phyloP scores from a whole-genome alignment of 257 asterid genomes.

The Striga asiatica region DNA sequence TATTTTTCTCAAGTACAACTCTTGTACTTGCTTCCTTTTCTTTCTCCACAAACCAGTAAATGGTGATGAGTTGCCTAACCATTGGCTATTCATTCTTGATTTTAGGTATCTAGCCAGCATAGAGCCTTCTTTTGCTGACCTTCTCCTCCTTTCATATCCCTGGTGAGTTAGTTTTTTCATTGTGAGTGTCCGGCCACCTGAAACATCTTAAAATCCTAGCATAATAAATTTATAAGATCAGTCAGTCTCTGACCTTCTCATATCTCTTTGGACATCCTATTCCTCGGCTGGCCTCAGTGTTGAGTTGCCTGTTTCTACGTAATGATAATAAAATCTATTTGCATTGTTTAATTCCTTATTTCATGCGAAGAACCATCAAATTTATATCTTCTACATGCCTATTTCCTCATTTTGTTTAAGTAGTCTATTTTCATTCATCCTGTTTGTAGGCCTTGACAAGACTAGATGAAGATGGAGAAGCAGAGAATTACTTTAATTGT shows the following conservation, averaged over 20 bases:
- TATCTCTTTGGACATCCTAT: not conserved
- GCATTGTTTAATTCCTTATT: conserved; percentile 14
- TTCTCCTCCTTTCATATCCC: conserved; percentile 34
- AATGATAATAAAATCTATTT: not conserved
- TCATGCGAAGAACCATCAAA: conserved; percentile 7
- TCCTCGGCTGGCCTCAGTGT: not conserved
- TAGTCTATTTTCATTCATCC: conserved; percentile 40
- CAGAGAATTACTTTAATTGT: conserved; percentile 30
- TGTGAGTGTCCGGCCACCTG: conserved; percentile 10
- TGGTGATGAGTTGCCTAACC: conserved; percentile 45
- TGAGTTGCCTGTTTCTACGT: conserved; percentile 14
- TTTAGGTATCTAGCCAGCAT: conserved; percentile 91
- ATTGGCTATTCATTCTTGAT: conserved; percentile 47
- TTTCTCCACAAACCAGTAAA: conserved; percentile 13
- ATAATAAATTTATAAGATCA: conserved; percentile 4
- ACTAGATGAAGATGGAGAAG: conserved; percentile 82
- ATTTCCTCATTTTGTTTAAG: conserved; percentile 27
- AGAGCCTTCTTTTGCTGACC: conserved; percentile 62
- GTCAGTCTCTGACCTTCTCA: conserved; percentile 11
- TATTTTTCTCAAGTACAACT: not conserved
- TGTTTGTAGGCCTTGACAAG: conserved; percentile 77
- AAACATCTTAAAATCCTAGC: too few relatives aligned
- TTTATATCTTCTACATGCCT: conserved; percentile 18
- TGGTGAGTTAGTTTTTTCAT: conserved; percentile 54
- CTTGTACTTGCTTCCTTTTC: conserved; percentile 8